phyloP scores from a whole-genome alignment of 257 asterid genomes.

The Solanum sejunctum region DNA sequence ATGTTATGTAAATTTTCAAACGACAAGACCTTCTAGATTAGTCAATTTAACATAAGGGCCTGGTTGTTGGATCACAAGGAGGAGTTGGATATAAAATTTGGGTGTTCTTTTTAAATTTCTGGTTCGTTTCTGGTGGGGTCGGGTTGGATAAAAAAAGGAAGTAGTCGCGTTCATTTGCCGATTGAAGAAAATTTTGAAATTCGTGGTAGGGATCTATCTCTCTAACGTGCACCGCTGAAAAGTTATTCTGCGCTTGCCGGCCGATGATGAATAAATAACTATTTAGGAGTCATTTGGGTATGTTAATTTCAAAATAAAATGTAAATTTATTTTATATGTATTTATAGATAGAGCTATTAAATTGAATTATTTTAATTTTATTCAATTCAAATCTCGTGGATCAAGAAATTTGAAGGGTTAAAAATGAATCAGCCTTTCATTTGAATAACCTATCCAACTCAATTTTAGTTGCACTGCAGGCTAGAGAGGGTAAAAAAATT shows the following conservation, averaged over 20 bases:
- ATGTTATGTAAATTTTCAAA: background rate
- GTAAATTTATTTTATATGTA: too few relatives aligned
- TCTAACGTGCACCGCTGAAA: constrained; percentile 37
- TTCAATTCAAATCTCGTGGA: too few relatives aligned
- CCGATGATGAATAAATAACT: background rate
- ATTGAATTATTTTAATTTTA: too few relatives aligned
- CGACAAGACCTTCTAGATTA: background rate
- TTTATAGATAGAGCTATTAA: too few relatives aligned
- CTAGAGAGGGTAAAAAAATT: too few relatives aligned
- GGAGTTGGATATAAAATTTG: background rate
- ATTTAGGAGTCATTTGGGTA: too few relatives aligned
- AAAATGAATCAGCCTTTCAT: too few relatives aligned
- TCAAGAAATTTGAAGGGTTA: too few relatives aligned
- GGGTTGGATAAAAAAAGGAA: background rate
- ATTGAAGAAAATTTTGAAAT: constrained; percentile 20
- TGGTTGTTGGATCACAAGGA: background rate
- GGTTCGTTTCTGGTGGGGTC: constrained; percentile 33
- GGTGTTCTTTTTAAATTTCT: background rate
- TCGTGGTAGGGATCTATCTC: constrained; percentile 4
- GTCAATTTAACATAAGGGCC: background rate
- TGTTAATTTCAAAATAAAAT: too few relatives aligned
- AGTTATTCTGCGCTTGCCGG: background rate
- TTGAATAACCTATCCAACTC: too few relatives aligned
- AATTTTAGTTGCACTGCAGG: too few relatives aligned
- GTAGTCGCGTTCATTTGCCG: constrained; percentile 10